Evolutionary conservation across 495 filamentous ascomycete species (phyloP), one percentile per base, ranked within the genome.

Genomic region (Penicillium mononematosum): DNA sequence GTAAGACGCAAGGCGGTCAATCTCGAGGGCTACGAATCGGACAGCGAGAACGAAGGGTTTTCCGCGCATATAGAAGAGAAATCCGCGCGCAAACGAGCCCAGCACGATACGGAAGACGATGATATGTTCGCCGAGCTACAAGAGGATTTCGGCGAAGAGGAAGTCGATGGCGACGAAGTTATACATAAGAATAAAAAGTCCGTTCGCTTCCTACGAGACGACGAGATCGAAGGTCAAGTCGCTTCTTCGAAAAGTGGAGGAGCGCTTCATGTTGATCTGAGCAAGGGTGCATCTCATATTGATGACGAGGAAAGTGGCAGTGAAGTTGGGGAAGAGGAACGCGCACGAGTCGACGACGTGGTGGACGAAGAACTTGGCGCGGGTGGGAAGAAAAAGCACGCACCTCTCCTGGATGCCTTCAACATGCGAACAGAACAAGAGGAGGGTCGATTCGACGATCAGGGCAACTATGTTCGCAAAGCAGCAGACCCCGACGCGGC

Each of bases 371-470:
- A 98, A 69, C 74, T 98, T 31, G 95, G 95, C 2, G 86, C 88
- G 3, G 95, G 94, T 7, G 86, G 85, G 1, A 87, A 92, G 62
- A 98, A 97, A 72, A 92, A 88, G 68, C 90, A 96, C 69, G 95
- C 95, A 16, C 94, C 94, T n/a, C 87, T 94, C 63, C 79, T 98
- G 25, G 94, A 97, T 72, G 94, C 92, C 0, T 98, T 98, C 80
- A 96, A 98, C 65, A 92, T 98, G 83, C 84, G 81, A 47, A 74
- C 79, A 5, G 94, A 98, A 71, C 85, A 92, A 65, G 95, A 98
- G 69, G 94, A 98, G 65, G 94, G 94, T 0, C 78, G 84, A 12
- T 98, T 96, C 64, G 94, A 98, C 66, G 89, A 89, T 52, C 75
- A 84, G 16, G 94, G 94, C 3, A 98, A 97, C 67, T 98, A 81